phyloP scores from a whole-genome alignment of 805 yeast species.

The Metschnikowia drakensbergensis region DNA sequence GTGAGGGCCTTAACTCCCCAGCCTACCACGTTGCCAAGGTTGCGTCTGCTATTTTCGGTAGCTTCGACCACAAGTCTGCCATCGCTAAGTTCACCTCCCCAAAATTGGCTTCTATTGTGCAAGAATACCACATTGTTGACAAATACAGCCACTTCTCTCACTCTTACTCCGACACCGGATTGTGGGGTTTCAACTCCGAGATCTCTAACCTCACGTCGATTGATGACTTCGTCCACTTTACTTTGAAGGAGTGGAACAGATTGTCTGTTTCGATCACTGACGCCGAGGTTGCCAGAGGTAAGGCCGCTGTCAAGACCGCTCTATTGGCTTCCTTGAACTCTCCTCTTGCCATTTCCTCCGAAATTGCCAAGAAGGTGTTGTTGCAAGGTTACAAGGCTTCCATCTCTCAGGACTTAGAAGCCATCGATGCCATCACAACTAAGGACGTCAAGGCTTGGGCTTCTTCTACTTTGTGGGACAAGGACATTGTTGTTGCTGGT shows the following conservation, averaged over 20 bases:
- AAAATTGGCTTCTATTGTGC: conserved; percentile 64
- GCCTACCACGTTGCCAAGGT: conserved; percentile 69
- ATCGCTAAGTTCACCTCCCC: conserved; percentile 54
- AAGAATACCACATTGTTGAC: conserved; percentile 71
- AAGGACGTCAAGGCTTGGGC: conserved; percentile 71
- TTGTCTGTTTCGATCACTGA: conserved; percentile 70
- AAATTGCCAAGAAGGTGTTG: conserved; percentile 58
- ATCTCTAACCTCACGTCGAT: conserved; percentile 55
- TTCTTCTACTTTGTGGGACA: conserved; percentile 71
- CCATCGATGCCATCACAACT: conserved; percentile 61
- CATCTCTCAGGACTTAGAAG: conserved; percentile 52
- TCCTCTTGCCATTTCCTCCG: conserved; percentile 49
- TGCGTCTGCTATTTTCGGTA: conserved; percentile 58
- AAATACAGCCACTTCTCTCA: conserved; percentile 66
- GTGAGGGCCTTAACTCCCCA: conserved; percentile 61
- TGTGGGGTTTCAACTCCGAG: conserved; percentile 77
- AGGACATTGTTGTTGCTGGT: conserved; percentile 76
- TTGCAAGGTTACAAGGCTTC: conserved; percentile 61
- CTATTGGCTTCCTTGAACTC: conserved; percentile 49
- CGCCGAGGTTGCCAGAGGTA: conserved; percentile 75
- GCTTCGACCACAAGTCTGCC: conserved; percentile 52
- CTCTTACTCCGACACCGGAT: conserved; percentile 73
- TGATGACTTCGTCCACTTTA: conserved; percentile 78
- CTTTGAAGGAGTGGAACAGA: conserved; percentile 86
- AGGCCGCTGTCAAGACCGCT: conserved; percentile 63